These are phyloP conservation scores for Coemansia sp. DNA, from an alignment of 371 early-diverging fungal species.

Conservation along the genomic window DNA sequence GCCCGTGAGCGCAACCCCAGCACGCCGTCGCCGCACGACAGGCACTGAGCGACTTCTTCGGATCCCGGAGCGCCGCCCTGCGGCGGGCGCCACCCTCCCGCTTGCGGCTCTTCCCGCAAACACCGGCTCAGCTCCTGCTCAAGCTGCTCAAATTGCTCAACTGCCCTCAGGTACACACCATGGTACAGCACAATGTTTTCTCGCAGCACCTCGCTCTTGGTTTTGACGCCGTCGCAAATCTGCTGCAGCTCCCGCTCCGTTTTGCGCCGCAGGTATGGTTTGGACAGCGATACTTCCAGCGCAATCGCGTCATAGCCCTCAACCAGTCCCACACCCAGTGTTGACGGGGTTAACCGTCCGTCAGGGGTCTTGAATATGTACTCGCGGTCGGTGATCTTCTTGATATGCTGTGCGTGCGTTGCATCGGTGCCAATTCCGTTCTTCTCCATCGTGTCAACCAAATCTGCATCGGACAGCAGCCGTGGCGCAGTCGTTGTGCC, in stretches of 20 bases:
- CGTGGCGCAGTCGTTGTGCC: slow-evolving; percentile 82
- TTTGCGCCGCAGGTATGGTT: slow-evolving; percentile 81
- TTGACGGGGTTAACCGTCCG: slow-evolving; percentile 77
- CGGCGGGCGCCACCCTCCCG: slow-evolving; percentile 5
- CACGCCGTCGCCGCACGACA: slow-evolving; percentile 23
- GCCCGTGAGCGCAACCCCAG: slow-evolving; percentile 24
- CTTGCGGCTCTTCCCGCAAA: slow-evolving; percentile 45
- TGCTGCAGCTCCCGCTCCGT: slow-evolving; percentile 69
- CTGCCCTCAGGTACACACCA: slow-evolving; percentile 60
- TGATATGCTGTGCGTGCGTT: slow-evolving; percentile 99
- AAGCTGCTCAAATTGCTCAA: slow-evolving; percentile 53
- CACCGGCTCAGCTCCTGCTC: slow-evolving; percentile 52
- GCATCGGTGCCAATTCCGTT: slow-evolving; percentile 99
- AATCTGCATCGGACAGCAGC: slow-evolving; percentile 88
- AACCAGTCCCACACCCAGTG: slow-evolving; percentile 91
- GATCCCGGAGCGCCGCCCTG: slow-evolving; percentile 14
- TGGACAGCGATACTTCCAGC: slow-evolving; percentile 76
- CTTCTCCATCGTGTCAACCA: slow-evolving; percentile 96
- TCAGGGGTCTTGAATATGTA: slow-evolving; percentile 78
- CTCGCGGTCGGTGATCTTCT: slow-evolving; percentile 88
- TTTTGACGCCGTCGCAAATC: slow-evolving; percentile 66
- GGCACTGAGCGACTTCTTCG: slow-evolving; percentile 32
- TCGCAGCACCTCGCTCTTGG: slow-evolving; percentile 60
- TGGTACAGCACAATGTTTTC: slow-evolving; percentile 63
- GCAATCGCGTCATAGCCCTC: slow-evolving; percentile 89